Percentiles rank a stretch among this genome's conserved stretches.
These are phyloP conservation scores for Planoprotostelium fungivorum DNA, from an alignment of 78 protist genomes.

Conservation along the genomic window DNA sequence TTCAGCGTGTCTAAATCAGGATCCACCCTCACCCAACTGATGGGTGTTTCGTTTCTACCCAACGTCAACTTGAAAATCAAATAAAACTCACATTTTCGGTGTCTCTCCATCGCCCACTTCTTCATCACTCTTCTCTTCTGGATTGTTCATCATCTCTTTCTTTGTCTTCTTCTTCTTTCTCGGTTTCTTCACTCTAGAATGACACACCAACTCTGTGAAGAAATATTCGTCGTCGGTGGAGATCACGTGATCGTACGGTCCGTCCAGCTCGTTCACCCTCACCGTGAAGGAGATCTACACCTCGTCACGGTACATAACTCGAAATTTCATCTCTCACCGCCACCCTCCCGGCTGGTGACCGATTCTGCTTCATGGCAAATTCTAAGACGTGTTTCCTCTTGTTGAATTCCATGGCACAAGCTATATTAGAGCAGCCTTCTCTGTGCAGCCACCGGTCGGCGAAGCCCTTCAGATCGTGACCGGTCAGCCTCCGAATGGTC, in stretches of 20 bases:
- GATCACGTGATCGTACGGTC: conserved; percentile 42
- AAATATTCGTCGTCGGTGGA: conserved; percentile 41
- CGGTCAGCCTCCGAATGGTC: conserved; percentile 44
- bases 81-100: not conserved
- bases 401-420: conserved; percentile 50
- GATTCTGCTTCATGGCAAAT: conserved; percentile 34
- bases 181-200: conserved; percentile 38
- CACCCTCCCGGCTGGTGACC: not conserved
- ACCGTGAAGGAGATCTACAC: conserved; percentile 21
- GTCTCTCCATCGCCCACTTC: not conserved
- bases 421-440: conserved; percentile 32
- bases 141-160: conserved; percentile 35
- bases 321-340: not conserved
- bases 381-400: conserved; percentile 48
- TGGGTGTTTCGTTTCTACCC: conserved; percentile 35
- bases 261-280: conserved; percentile 38
- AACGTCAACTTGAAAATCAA: not conserved
- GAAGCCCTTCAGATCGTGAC: conserved; percentile 44
- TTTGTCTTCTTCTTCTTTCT: conserved; percentile 35
- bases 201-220: conserved; percentile 47
- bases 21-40: conserved; percentile 62
- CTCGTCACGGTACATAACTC: not conserved
- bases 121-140: conserved; percentile 19
- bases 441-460: conserved; percentile 61
- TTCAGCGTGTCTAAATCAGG: conserved; percentile 66